Conservation (phyloP, 257 asterid species). For the Petunia secreta region DNA sequence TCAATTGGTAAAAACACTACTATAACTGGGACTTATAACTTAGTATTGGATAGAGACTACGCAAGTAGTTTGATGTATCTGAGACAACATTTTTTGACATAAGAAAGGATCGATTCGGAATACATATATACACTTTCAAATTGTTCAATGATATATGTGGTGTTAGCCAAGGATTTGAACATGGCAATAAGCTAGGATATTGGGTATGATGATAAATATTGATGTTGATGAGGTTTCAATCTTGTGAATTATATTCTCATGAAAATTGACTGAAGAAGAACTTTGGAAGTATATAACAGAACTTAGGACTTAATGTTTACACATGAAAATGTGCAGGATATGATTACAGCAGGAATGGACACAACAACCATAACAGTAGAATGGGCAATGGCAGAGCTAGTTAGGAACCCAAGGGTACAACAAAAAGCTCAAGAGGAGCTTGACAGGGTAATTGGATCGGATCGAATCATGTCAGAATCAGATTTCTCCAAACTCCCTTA, state of each 20-base stretch:
- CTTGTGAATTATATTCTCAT: neutral
- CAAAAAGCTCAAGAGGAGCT: slow-evolving; percentile 81
- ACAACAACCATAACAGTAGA: slow-evolving; percentile 81
- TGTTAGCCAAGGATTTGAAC: neutral
- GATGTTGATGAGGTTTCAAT: neutral
- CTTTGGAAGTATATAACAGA: neutral
- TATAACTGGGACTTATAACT: neutral
- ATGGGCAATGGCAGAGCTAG: slow-evolving; percentile 88
- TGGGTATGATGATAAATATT: neutral
- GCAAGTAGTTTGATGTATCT: neutral
- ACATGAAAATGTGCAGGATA: slow-evolving; percentile 54
- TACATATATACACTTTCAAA: neutral
- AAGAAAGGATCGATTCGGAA: neutral
- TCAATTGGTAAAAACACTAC: neutral
- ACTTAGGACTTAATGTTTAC: neutral
- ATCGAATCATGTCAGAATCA: slow-evolving; percentile 67
- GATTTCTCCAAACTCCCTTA: slow-evolving; percentile 71
- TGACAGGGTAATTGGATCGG: slow-evolving; percentile 63
- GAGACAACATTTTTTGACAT: neutral
- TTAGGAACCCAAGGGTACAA: slow-evolving; percentile 80
- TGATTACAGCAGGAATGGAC: slow-evolving; percentile 96
- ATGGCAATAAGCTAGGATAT: neutral
- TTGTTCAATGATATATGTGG: neutral
- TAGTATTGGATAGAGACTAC: neutral
- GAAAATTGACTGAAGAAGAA: neutral